These are phyloP conservation scores for Populus davidiana DNA, from an alignment of 345 rosid species.

Conservation along the genomic window DNA sequence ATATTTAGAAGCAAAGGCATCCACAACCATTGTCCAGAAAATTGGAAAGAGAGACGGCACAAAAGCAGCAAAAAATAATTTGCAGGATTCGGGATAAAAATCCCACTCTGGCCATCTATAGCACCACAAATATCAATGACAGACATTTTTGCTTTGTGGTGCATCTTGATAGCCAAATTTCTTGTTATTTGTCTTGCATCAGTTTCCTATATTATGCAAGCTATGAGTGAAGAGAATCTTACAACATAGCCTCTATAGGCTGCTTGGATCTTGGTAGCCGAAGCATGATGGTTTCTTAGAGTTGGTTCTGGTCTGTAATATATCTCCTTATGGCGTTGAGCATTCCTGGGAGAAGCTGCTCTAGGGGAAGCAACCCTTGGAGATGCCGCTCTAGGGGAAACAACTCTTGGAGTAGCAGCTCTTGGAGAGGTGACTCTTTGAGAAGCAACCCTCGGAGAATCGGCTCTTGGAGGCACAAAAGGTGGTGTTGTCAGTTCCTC, in stretches of 20 bases:
- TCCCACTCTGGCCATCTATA: not conserved
- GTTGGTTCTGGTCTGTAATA: conserved; percentile 64
- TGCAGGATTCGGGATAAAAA: not conserved
- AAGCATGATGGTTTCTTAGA: conserved; percentile 50
- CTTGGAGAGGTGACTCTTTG: conserved; percentile 53
- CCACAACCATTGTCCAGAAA: not conserved
- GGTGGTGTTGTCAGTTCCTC: conserved; percentile 49
- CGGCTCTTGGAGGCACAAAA: conserved; percentile 35
- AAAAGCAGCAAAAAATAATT: not conserved
- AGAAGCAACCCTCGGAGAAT: conserved; percentile 27
- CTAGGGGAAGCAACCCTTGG: conserved; percentile 51
- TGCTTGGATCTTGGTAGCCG: conserved; percentile 86
- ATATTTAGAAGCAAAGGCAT: not conserved
- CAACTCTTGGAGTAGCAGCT: conserved; percentile 40
- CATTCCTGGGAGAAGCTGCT: conserved; percentile 41
- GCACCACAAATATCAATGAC: not conserved
- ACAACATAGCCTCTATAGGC: conserved; percentile 84
- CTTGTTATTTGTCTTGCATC: not conserved
- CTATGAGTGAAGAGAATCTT: conserved; percentile 27
- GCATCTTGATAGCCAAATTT: not conserved
- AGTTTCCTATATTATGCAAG: not conserved
- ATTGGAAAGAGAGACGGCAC: not conserved
- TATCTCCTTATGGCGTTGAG: conserved; percentile 43
- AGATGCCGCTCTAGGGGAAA: conserved; percentile 56
- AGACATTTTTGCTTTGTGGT: not conserved